A percentile compares a stretch with the other conserved stretches of the same genome.
Conservation (phyloP, 495 filamentous ascomycete species). For the Aspergillus saccharolyticus region DNA sequence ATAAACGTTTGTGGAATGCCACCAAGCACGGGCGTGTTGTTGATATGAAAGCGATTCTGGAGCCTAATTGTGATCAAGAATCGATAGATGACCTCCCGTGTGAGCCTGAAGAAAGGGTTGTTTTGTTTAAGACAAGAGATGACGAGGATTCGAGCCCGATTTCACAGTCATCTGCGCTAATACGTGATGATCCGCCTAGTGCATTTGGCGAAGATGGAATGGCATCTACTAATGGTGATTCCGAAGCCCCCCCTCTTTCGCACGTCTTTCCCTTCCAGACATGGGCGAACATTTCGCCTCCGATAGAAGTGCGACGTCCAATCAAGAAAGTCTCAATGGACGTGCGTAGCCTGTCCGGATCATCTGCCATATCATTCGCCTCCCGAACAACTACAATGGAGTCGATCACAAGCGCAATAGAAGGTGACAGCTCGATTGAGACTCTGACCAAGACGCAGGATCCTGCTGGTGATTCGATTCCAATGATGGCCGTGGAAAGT, state of each 20-base stretch:
- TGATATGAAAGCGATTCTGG: conserved; percentile 73
- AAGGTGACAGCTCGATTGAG: conserved; percentile 82
- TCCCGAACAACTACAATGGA: conserved; percentile 73
- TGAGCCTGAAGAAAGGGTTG: conserved; percentile 34
- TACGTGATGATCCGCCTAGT: conserved; percentile 20
- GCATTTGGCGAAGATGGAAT: conserved; percentile 22
- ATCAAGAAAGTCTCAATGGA: conserved; percentile 86
- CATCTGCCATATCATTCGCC: conserved; percentile 69
- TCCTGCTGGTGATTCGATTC: conserved; percentile 73
- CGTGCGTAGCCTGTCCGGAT: conserved; percentile 78
- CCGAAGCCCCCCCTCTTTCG: conserved; percentile 61
- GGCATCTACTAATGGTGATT: conserved; percentile 25
- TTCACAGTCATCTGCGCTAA: conserved; percentile 19
- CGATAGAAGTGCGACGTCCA: conserved; percentile 42
- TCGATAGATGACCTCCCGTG: conserved; percentile 35
- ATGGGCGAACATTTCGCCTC: conserved; percentile 35
- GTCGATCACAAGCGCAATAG: conserved; percentile 65
- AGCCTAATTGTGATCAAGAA: conserved; percentile 55
- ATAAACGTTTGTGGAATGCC: conserved; percentile 85
- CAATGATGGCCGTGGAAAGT: conserved; percentile 94
- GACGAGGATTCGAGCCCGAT: conserved; percentile 31
- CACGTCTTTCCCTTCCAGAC: conserved; percentile 90
- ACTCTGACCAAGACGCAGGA: conserved; percentile 77
- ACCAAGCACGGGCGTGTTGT: conserved; percentile 67
- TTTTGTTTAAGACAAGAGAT: conserved; percentile 40